A percentile compares a stretch with the other conserved stretches of the same genome.
phyloP scores from a whole-genome alignment of 1,284 basidiomycete species.

The Naganishia sp. region DNA sequence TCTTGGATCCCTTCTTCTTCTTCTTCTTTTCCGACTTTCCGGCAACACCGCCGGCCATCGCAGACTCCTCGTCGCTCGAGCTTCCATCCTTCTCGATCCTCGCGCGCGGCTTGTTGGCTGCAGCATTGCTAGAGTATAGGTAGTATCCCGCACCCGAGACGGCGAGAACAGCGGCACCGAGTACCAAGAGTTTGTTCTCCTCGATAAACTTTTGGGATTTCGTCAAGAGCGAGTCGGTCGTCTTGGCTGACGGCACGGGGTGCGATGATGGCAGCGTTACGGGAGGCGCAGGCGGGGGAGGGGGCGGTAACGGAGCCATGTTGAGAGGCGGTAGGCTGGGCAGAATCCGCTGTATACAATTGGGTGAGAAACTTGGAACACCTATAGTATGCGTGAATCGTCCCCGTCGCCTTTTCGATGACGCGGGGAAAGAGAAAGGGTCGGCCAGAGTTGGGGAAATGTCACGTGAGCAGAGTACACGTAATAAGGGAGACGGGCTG shows the following conservation, averaged over 20 bases:
- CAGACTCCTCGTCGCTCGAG: slow-evolving; percentile 56
- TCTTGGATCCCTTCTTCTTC: slow-evolving; percentile 60
- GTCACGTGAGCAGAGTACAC: neutral
- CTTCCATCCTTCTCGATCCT: slow-evolving; percentile 16
- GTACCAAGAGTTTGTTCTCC: slow-evolving; percentile 50
- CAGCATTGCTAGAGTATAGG: slow-evolving; percentile 47
- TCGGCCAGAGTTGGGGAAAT: neutral
- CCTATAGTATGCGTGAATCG: neutral
- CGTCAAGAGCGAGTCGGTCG: slow-evolving; percentile 39
- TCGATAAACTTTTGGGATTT: slow-evolving; percentile 51
- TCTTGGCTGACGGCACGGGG: slow-evolving; percentile 27
- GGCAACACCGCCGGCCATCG: slow-evolving; percentile 42
- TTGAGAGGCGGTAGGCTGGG: neutral
- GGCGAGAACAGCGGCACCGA: slow-evolving; percentile 66
- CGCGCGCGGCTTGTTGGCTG: slow-evolving; percentile 13
- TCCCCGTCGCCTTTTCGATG: neutral
- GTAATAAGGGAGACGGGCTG: neutral
- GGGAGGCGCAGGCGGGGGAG: slow-evolving; percentile 6
- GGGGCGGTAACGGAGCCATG: slow-evolving; percentile 22
- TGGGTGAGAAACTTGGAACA: neutral
- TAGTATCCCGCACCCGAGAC: slow-evolving; percentile 78
- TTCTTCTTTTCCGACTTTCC: slow-evolving; percentile 48
- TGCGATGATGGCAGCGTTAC: slow-evolving; percentile 22
- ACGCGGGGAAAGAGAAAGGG: neutral
- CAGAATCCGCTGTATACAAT: neutral